These are phyloP conservation scores for Trichoderma arundinaceum DNA, from an alignment of 2,329 filamentous ascomycete genomes.

Conservation along the genomic window DNA sequence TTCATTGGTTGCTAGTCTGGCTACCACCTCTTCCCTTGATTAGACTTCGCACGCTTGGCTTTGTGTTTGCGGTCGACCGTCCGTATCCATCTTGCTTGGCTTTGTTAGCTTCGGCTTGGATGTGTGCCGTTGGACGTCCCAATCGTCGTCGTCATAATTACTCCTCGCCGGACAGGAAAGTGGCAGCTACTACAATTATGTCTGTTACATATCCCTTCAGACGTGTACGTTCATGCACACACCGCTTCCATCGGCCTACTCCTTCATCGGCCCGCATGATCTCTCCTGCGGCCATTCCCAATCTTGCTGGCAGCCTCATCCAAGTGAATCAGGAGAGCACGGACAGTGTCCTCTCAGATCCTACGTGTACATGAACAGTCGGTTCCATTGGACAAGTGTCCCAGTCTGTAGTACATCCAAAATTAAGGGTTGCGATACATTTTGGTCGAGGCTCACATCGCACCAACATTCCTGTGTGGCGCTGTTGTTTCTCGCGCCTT, in stretches of 20 bases:
- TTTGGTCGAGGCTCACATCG: conserved; percentile 27
- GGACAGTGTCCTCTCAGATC: neutral
- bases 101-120: too few species aligned
- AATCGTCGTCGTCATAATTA: neutral
- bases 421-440: conserved; percentile 2
- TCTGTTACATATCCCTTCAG: neutral
- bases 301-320: conserved; percentile 12
- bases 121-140: neutral
- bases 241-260: conserved; percentile 14
- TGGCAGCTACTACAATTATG: conserved; percentile 9
- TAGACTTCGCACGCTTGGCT: conserved; percentile 6
- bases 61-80: neutral
- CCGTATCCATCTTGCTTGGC: neutral
- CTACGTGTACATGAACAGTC: neutral
- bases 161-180: neutral
- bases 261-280: conserved; percentile 9
- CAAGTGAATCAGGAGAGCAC: neutral
- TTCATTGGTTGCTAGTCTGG: neutral
- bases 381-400: conserved; percentile 22
- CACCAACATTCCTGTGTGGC: conserved; percentile 28
- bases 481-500: conserved; percentile 13
- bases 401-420: conserved; percentile 2
- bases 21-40: conserved; percentile 1
- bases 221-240: neutral
- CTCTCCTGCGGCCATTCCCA: neutral